These are phyloP conservation scores for Aurantiochytrium sp. DNA, from an alignment of 108 stramenopile species.

Conservation along the genomic window DNA sequence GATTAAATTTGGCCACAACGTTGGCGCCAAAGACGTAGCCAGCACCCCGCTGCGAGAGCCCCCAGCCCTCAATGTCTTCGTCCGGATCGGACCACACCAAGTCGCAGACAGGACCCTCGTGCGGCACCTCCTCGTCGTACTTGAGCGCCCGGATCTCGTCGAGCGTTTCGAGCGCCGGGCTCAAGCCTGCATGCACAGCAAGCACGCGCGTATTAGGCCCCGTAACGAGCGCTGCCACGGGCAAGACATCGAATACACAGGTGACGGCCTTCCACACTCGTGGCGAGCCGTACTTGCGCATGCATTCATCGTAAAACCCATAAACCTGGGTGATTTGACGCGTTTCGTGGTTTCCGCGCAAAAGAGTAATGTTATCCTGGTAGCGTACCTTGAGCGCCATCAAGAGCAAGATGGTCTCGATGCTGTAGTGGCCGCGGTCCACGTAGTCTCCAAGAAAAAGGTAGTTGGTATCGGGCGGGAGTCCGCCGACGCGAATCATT, in stretches of 20 bases:
- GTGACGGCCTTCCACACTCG: constrained; percentile 74
- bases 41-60: constrained; percentile 68
- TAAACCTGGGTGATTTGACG: constrained; percentile 87
- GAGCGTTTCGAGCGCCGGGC: constrained; percentile 70
- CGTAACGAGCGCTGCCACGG: constrained; percentile 69
- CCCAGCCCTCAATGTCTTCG: constrained; percentile 53
- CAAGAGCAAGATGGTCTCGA: constrained; percentile 81
- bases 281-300: constrained; percentile 61
- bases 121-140: constrained; percentile 75
- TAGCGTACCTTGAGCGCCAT: constrained; percentile 77
- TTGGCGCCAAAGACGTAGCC: constrained; percentile 82
- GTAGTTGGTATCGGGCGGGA: constrained; percentile 70
- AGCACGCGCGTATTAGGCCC: constrained; percentile 60
- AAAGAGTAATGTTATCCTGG: constrained; percentile 71
- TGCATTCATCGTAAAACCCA: constrained; percentile 79
- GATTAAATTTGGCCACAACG: constrained; percentile 81
- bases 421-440: constrained; percentile 80
- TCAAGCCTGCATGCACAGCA: constrained; percentile 79
- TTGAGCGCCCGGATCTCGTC: constrained; percentile 78
- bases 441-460: constrained; percentile 87
- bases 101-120: constrained; percentile 86
- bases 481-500: constrained; percentile 11
- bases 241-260: constrained; percentile 74
- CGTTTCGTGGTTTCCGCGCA: constrained; percentile 87
- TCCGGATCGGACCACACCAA: constrained; percentile 74